Evolutionary conservation across 2,329 filamentous ascomycete species (phyloP), one percentile per base, ranked within the genome.

Genomic region (Fusarium mangiferae): DNA sequence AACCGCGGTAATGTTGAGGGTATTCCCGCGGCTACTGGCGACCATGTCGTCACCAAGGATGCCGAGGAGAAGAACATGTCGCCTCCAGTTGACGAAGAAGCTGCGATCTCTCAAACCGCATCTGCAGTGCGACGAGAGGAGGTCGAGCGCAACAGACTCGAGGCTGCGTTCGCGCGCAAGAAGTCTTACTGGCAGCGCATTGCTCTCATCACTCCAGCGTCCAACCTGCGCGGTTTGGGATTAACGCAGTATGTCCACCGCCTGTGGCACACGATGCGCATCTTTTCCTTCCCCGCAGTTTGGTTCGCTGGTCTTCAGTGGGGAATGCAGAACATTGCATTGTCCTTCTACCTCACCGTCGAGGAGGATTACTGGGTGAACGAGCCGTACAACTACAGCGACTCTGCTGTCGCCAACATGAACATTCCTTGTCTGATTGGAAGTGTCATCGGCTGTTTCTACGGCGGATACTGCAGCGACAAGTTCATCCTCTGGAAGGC

Each of bases 321-420:
- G 88, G 88, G 88, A 8, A 83, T 87, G 36, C 89, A 90, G 78
- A 88, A 90, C 72, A 87, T 88, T n/a, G 90, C 88, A 80, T 80
- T 90, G 28, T 87, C 87, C 3, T 90, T 90, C 77, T 90, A 90
- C 70, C 81, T 89, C 38, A 90, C 88, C 0, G 84, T 90, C 3
- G 84, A 89, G 75, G 87, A 90, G 73, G 87, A 89, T 69, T 85
- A 85, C 72, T 90, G 87, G 85, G 86, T 85, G 33, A 84, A 81
- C 0, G 79, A 82, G 15, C 89, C 89, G 0, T 90, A 87, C 84
- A 85, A 88, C 77, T 90, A 90, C 76, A 83, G 80, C 41, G 84
- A 88, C 64, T 84, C 85, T 4, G 84, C 84, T 5, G 86, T 88
- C 7, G 88, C 87, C 3, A 86, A 90, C 60, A 90, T 90, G 87